phyloP scores from a whole-genome alignment of 257 asterid genomes.

The Solanum habrochaites region DNA sequence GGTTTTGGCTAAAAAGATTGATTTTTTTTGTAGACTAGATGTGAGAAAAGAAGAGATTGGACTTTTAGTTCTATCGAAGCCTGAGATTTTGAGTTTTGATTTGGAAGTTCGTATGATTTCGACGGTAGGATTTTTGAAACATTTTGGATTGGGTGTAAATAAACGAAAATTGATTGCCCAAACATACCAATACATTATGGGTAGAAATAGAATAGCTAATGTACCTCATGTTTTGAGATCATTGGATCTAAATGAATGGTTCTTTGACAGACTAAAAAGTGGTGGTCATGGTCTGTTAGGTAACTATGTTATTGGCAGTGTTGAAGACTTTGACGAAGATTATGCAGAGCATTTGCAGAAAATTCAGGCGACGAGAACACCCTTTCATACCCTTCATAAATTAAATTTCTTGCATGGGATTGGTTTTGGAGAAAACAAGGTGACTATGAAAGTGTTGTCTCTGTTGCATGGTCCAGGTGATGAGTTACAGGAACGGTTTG shows the following conservation, averaged over 20 bases:
- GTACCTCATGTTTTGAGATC: slow-evolving; percentile 41
- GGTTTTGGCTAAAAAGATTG: slow-evolving; percentile 34
- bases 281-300: slow-evolving; percentile 30
- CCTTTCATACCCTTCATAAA: slow-evolving; percentile 11
- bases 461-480: slow-evolving; percentile 20
- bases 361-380: slow-evolving; percentile 24
- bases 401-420: slow-evolving; percentile 40
- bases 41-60: slow-evolving; percentile 36
- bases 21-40: slow-evolving; percentile 29
- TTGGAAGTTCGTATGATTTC: slow-evolving; percentile 27
- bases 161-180: slow-evolving; percentile 23
- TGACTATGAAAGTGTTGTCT: slow-evolving; percentile 28
- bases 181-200: slow-evolving; percentile 48
- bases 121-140: slow-evolving; percentile 29
- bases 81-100: slow-evolving; percentile 33
- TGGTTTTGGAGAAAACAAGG: slow-evolving; percentile 56
- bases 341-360: slow-evolving; percentile 18
- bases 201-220: slow-evolving; percentile 51
- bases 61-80: slow-evolving; percentile 37
- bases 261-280: slow-evolving; percentile 35
- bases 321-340: slow-evolving; percentile 26
- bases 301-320: slow-evolving; percentile 15
- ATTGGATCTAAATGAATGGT: slow-evolving; percentile 52
- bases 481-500: slow-evolving; percentile 39
- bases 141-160: slow-evolving; percentile 25